phyloP scores from a whole-genome alignment of 2,329 filamentous ascomycete genomes.

The Stemphylium beticola region DNA sequence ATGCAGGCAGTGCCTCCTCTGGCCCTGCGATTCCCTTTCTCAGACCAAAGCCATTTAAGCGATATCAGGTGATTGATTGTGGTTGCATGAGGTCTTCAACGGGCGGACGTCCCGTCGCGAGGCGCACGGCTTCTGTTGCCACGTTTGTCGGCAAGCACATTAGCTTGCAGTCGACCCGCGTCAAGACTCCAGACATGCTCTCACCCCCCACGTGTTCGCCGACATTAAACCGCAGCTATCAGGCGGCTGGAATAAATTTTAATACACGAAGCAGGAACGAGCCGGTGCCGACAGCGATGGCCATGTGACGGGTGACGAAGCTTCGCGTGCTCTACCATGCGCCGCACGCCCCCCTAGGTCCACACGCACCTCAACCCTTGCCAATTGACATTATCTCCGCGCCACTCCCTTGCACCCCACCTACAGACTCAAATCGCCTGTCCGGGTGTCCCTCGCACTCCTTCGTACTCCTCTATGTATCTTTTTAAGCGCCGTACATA shows the following conservation, averaged over 20 bases:
- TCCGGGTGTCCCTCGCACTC: background rate
- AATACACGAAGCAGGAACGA: background rate
- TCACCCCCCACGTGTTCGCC: conserved; percentile 11
- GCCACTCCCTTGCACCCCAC: background rate
- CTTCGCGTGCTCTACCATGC: background rate
- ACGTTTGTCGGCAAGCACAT: conserved; percentile 1
- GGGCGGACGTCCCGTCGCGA: background rate
- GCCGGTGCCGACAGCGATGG: background rate
- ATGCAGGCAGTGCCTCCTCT: background rate
- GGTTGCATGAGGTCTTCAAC: background rate
- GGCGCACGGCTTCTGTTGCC: background rate
- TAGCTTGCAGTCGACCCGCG: conserved; percentile 2
- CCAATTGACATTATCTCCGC: background rate
- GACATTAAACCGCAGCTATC: conserved; percentile 5
- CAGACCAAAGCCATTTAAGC: too few relatives aligned
- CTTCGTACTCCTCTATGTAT: background rate
- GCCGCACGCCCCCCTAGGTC: background rate
- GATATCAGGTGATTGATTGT: too few relatives aligned
- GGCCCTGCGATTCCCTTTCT: too few relatives aligned
- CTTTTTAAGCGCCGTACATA: background rate
- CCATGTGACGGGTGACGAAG: background rate
- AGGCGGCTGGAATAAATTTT: background rate
- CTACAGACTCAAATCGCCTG: background rate
- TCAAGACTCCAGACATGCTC: background rate
- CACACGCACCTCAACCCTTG: conserved; percentile 2